These are phyloP conservation scores for Neoscytalidium dimidiatum DNA, from an alignment of 2,329 filamentous ascomycete species.

Conservation along the genomic window DNA sequence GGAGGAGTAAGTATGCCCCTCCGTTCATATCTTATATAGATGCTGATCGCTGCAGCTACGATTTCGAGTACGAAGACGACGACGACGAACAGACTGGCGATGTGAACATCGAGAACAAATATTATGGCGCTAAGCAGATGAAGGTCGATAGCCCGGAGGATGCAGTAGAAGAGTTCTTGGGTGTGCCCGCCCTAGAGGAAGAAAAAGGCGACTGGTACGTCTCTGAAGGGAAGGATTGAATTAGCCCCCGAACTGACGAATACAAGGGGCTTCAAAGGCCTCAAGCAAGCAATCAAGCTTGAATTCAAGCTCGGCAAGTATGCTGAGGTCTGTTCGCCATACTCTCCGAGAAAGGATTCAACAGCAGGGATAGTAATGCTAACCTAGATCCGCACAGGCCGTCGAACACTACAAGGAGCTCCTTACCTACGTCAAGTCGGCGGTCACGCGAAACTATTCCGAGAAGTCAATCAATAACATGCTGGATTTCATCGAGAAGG, in stretches of 20 bases:
- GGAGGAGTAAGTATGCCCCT: constrained; percentile 64
- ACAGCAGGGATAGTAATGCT: constrained; percentile 22
- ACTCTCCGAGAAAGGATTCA: background rate
- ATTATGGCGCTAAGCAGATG: constrained; percentile 98
- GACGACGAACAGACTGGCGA: constrained; percentile 86
- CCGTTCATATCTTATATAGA: background rate
- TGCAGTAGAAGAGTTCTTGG: constrained; percentile 90
- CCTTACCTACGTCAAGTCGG: constrained; percentile 94
- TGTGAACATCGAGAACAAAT: constrained; percentile 98
- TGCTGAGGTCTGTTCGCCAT: constrained; percentile 61
- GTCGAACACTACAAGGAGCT: constrained; percentile 92
- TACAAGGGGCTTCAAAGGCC: constrained; percentile 81
- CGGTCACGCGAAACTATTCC: constrained; percentile 96
- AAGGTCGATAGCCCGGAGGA: constrained; percentile 84
- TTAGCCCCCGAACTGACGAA: background rate
- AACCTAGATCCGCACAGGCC: constrained; percentile 57
- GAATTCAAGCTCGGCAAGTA: constrained; percentile 93
- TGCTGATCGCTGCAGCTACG: constrained; percentile 63
- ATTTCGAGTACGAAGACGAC: constrained; percentile 96
- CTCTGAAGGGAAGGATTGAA: background rate
- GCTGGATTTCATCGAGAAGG: constrained; percentile 96
- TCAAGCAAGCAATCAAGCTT: constrained; percentile 97
- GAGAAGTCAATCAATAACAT: constrained; percentile 99
- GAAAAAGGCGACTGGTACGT: constrained; percentile 90
- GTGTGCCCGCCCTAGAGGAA: constrained; percentile 76